These are phyloP conservation scores for Trypanosoma scelopori DNA, from an alignment of 208 protist genomes.

Conservation along the genomic window DNA sequence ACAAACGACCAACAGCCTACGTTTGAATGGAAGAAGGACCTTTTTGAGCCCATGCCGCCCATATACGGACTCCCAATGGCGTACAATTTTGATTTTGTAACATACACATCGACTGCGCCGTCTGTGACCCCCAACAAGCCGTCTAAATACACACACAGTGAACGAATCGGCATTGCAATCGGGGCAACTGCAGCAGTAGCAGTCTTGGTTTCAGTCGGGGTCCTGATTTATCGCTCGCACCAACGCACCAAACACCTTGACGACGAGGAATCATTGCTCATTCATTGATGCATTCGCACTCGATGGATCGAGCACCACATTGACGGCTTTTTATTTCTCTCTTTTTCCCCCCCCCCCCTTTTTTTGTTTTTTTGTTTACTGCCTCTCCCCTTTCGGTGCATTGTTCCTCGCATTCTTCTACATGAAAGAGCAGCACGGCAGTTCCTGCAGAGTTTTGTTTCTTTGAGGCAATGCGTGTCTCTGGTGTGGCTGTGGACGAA, in stretches of 20 bases:
- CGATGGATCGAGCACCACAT: background rate
- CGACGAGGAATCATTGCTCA: background rate
- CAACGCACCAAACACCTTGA: background rate
- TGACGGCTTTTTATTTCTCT: background rate
- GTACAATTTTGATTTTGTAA: constrained; percentile 30
- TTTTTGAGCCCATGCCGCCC: constrained; percentile 35
- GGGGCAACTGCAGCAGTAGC: background rate
- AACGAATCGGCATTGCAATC: constrained; percentile 22
- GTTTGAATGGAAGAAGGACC: constrained; percentile 28
- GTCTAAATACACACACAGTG: constrained; percentile 11
- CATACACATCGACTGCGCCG: constrained; percentile 3
- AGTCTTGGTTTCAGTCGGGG: background rate
- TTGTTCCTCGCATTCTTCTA: no score
- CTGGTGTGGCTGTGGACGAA: no score
- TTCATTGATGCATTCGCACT: constrained; percentile 3
- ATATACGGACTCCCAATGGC: constrained; percentile 19
- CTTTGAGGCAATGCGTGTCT: no score
- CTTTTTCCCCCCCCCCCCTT: background rate
- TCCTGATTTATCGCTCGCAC: background rate
- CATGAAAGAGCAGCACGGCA: no score
- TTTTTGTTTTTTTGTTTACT: background rate
- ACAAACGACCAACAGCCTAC: constrained; percentile 28
- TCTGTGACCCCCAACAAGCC: background rate
- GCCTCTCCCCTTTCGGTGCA: no score
- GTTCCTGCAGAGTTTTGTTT: no score